phyloP scores from a whole-genome alignment of 495 filamentous ascomycete species.

The Hypoxylon trugodes region DNA sequence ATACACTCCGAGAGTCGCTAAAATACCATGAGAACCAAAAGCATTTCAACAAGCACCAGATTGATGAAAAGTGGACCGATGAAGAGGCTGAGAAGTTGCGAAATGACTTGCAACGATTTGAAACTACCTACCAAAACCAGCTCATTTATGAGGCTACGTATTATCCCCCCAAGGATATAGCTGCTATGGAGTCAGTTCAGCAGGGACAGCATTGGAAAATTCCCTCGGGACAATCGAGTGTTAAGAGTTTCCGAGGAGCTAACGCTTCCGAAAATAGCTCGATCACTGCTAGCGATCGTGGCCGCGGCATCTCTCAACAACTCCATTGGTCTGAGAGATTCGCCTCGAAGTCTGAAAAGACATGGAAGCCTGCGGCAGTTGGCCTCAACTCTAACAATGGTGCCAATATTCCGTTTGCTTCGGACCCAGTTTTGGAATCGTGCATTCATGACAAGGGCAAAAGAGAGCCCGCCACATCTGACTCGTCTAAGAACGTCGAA shows the following conservation, averaged over 20 bases:
- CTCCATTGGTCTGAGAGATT: slow-evolving; percentile 18
- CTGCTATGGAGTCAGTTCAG: slow-evolving; percentile 6
- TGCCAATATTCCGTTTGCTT: slow-evolving; percentile 6
- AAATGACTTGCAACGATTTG: slow-evolving; percentile 50
- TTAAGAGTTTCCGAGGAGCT: slow-evolving; percentile 24
- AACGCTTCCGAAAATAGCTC: slow-evolving; percentile 33
- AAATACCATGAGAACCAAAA: slow-evolving; percentile 58
- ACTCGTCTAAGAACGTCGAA: slow-evolving; percentile 33
- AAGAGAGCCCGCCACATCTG: slow-evolving; percentile 9
- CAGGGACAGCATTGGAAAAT: slow-evolving; percentile 15
- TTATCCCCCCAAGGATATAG: slow-evolving; percentile 34
- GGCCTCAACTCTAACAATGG: slow-evolving; percentile 37
- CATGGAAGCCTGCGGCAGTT: slow-evolving; percentile 10
- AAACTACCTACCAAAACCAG: slow-evolving; percentile 47
- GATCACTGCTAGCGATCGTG: slow-evolving; percentile 11
- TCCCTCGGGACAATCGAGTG: slow-evolving; percentile 24
- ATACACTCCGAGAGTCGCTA: slow-evolving; percentile 42
- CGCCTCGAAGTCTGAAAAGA: slow-evolving; percentile 1
- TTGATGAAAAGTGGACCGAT: slow-evolving; percentile 55
- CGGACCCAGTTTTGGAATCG: slow-evolving; percentile 26
- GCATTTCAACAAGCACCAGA: slow-evolving; percentile 59
- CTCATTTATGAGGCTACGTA: slow-evolving; percentile 46
- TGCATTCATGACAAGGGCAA: slow-evolving; percentile 26
- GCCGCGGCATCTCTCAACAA: not conserved
- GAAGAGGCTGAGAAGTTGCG: slow-evolving; percentile 43